Base-by-base conservation (phyloP, 2,329 filamentous ascomycete genomes). In the Fusarium subglutinans region DNA sequence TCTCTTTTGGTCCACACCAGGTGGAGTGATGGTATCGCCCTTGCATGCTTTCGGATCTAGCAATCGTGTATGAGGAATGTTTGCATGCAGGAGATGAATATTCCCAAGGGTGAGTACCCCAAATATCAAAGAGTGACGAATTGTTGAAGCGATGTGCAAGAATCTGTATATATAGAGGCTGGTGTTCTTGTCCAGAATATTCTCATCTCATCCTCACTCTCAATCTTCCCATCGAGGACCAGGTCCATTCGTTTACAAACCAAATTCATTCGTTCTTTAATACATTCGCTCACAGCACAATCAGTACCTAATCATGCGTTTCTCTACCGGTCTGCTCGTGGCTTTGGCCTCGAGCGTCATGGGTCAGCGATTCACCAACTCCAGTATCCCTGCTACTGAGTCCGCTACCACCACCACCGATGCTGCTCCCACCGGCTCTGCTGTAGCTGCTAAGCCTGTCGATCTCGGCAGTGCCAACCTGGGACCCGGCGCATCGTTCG, bases 331-430 rank as follows among this genome's bases (percentile, higher is more conserved):
- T 20, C 3, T 75, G 11, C 69, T 75, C 35, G 15, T 64, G 73
- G 69, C 65, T 13, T 17, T 62, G 57, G 73, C 72, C 68, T 66
- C 73, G 50, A 44, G 61, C 22, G 69, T 38, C 30, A 24, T 70
- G 18, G 73, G 58, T 14, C 73, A 75, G 69, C 61, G 69, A 2
- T 75, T 74, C 63, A 74, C 72, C 59, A 75, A 75, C 73, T 35
- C 56, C 4, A 70, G 72, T 45, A 35, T 38, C 2, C 43, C 66
- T 24, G 72, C 48, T 15, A 38, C 54, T 28, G 63, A 44, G 33
- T 24, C 53, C 44, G 41, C 61, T 4, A 65, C 63, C 11, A 55
- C 64, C 0, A 56, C 50, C 11, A 15, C 55, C 2, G 55, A 48
- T 0, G 10, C 6, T 8, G 37, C 47, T 13, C 41, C 62, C 15